Conservation (phyloP, 1,139 yeast genomes). For the Saccharomycopsis phalli region DNA sequence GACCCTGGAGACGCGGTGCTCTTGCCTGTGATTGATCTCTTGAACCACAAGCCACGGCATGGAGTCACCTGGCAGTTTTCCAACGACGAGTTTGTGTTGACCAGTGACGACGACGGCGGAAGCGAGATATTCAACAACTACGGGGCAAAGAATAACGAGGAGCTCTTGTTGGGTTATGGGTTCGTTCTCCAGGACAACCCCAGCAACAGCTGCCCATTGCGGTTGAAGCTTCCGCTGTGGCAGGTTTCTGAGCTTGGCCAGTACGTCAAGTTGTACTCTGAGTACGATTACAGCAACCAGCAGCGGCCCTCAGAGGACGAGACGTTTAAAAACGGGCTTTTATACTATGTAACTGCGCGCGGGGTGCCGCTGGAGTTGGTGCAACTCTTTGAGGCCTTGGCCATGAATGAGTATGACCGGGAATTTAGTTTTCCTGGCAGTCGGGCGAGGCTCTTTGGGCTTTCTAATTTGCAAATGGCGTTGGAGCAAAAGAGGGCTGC, state of each 20-base stretch:
- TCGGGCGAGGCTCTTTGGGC: conserved; percentile 14
- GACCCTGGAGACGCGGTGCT: conserved; percentile 52
- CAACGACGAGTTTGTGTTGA: conserved; percentile 14
- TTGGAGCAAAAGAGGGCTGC: conserved; percentile 9
- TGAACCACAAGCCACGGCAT: conserved; percentile 60
- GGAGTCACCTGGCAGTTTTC: conserved; percentile 54
- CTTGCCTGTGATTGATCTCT: conserved; percentile 67
- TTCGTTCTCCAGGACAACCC: conserved; percentile 55
- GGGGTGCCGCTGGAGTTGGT: conserved; percentile 12
- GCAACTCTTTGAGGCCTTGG: conserved; percentile 9
- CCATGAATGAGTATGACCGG: conserved; percentile 12
- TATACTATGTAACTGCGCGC: conserved; percentile 11
- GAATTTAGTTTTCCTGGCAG: background rate
- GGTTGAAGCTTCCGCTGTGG: conserved; percentile 39
- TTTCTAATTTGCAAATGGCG: conserved; percentile 12
- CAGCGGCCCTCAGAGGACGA: background rate
- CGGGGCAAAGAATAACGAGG: conserved; percentile 82
- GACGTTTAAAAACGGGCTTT: conserved; percentile 14
- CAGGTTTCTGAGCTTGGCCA: conserved; percentile 2
- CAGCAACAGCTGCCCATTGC: conserved; percentile 55
- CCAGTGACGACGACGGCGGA: conserved; percentile 27
- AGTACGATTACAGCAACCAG: conserved; percentile 13
- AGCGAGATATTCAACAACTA: conserved; percentile 65
- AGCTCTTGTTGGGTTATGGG: conserved; percentile 50
- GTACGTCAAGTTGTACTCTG: conserved; percentile 15